These are phyloP conservation scores for Colletotrichum caudatum DNA, from an alignment of 2,329 filamentous ascomycete species.

Conservation along the genomic window DNA sequence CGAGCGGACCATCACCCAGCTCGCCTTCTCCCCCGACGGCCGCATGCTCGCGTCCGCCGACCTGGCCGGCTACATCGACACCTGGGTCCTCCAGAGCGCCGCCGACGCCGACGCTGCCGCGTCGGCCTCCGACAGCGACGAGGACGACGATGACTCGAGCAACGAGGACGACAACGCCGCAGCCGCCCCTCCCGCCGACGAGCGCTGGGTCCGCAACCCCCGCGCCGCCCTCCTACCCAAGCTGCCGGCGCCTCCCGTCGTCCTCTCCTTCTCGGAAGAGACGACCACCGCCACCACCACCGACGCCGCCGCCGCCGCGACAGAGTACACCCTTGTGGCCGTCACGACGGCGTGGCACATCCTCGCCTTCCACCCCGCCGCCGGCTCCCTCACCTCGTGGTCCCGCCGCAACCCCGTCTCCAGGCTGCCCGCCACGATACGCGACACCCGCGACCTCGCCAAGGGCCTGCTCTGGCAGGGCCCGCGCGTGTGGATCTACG, in stretches of 20 bases:
- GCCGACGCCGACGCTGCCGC: constrained; percentile 50
- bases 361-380: constrained; percentile 82
- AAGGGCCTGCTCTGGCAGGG: constrained; percentile 90
- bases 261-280: constrained; percentile 75
- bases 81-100: constrained; percentile 76
- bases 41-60: constrained; percentile 83
- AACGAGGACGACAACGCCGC: constrained; percentile 56
- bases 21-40: constrained; percentile 84
- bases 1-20: constrained; percentile 78
- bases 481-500: constrained; percentile 86
- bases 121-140: constrained; percentile 44
- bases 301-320: constrained; percentile 45
- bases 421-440: constrained; percentile 79
- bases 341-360: constrained; percentile 72
- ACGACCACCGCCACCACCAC: constrained; percentile 47
- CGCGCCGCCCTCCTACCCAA: constrained; percentile 76
- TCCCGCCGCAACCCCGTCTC: constrained; percentile 84
- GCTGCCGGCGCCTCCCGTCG: constrained; percentile 72
- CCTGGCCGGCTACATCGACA: constrained; percentile 86
- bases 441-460: constrained; percentile 79
- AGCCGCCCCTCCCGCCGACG: constrained; percentile 57
- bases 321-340: constrained; percentile 64
- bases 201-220: constrained; percentile 82
- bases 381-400: constrained; percentile 85
- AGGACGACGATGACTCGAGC: constrained; percentile 51